These are phyloP conservation scores for Solanum sejunctum DNA, from an alignment of 257 asterid species.

Conservation along the genomic window DNA sequence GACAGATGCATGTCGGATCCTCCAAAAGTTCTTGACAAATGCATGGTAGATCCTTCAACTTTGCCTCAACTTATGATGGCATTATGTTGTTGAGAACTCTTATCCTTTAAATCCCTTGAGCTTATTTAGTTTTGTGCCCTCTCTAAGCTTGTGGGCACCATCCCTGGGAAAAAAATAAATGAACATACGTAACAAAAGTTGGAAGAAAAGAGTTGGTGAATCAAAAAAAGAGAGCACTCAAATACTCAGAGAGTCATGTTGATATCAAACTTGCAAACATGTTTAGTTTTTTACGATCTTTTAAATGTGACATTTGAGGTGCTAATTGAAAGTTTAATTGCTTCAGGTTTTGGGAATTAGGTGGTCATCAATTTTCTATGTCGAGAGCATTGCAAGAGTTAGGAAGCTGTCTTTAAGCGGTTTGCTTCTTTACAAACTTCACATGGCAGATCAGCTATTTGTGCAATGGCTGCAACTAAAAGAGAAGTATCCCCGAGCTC, in stretches of 20 bases:
- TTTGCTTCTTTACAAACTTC: conserved; percentile 62
- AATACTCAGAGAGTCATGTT: neutral
- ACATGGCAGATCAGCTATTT: conserved; percentile 74
- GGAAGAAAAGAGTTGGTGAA: neutral
- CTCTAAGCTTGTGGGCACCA: neutral
- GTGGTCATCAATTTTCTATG: conserved; percentile 82
- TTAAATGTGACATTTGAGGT: neutral
- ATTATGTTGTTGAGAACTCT: neutral
- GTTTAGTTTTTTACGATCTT: neutral
- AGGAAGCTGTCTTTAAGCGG: conserved; percentile 80
- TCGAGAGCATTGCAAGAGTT: conserved; percentile 96
- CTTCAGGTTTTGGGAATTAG: conserved; percentile 56
- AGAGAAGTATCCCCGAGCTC: conserved; percentile 66
- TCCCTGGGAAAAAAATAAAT: neutral
- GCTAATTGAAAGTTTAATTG: neutral
- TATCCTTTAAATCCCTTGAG: neutral
- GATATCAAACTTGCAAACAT: neutral
- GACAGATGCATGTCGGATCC: neutral
- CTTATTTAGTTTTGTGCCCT: neutral
- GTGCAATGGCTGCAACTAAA: conserved; percentile 93
- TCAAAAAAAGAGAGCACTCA: neutral
- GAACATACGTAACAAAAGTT: neutral
- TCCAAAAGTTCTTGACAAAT: rapidly evolving
- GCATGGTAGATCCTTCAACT: neutral
- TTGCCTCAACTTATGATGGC: neutral